A percentile compares a stretch with the other conserved stretches of the same genome.
Conservation (phyloP, 768 basidiomycete genomes). For the Boletus patriciae region DNA sequence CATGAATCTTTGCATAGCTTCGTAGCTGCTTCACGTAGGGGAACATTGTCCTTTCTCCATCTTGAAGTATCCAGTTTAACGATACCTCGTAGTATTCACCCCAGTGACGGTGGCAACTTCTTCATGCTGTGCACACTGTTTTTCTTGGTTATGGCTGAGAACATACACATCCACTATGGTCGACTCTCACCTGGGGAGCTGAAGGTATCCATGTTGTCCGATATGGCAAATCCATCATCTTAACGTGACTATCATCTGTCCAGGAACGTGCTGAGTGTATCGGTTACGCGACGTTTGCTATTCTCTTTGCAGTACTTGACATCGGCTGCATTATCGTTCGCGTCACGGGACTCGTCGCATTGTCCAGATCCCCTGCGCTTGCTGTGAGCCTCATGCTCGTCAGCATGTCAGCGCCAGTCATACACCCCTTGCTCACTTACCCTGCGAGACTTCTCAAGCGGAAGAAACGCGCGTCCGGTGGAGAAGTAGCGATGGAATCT, state of each 20-base stretch:
- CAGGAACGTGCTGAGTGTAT: slow-evolving; percentile 15
- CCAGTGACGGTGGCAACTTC: slow-evolving; percentile 4
- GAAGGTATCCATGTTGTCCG: slow-evolving; percentile 16
- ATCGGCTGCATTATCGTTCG: slow-evolving; percentile 23
- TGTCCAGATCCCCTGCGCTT: slow-evolving; percentile 15
- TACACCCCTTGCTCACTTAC: slow-evolving; percentile 6
- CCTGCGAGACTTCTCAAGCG: not conserved
- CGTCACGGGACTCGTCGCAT: slow-evolving; percentile 8
- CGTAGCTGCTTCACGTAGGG: slow-evolving; percentile 19
- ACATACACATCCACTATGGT: slow-evolving; percentile 18
- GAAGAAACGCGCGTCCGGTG: not conserved
- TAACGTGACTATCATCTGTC: not conserved
- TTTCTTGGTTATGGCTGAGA: slow-evolving; percentile 22
- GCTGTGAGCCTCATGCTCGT: slow-evolving; percentile 11
- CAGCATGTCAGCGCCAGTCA: slow-evolving; percentile 4
- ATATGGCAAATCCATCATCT: not conserved
- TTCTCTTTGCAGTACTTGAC: slow-evolving; percentile 20
- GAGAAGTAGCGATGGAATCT: slow-evolving; percentile 3
- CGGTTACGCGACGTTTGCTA: slow-evolving; percentile 17
- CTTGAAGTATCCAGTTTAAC: slow-evolving; percentile 1
- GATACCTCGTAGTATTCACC: slow-evolving; percentile 17
- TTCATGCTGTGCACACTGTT: slow-evolving; percentile 14
- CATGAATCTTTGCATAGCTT: slow-evolving; percentile 1
- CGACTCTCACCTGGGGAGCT: slow-evolving; percentile 24
- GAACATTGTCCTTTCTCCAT: not conserved